Evolutionary conservation across 1,284 basidiomycete genomes (phyloP), one percentile per base, ranked within the genome.

Genomic region (Pseudozyma sp.): DNA sequence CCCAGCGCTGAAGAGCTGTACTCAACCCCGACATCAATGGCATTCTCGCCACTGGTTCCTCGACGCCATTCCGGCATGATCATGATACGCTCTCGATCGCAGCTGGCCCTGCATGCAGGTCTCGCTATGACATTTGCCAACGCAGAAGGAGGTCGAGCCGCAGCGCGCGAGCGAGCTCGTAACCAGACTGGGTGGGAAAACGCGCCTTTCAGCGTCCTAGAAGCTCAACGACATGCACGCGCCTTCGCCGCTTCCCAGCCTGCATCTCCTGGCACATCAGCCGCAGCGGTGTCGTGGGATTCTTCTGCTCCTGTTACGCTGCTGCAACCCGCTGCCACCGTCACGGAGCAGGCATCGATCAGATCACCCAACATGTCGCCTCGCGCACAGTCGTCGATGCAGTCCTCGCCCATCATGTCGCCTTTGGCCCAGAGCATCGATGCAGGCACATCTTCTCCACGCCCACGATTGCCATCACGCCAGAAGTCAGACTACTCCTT

Each of bases 181-280:
- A 68, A 77, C 62, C 62, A 68, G 51, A 73, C 62, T 0, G 64
- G 59, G 39, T 71, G 64, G 59, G 75, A 77, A 33, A 79, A 79
- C 30, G 77, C 77, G 1, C 77, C 77, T 3, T 79, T 79, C 63
- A 79, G 77, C 34, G 75, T 72, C 14, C 76, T 79, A 19, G 77
- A 79, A 46, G 75, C 72, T 24, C 62, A 64, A 55, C 47, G 68
- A 19, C 67, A 63, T 35, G 63, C 58, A 7, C 55, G 56, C 11
- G 56, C 54, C 55, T 56, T 54, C 19, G 64, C 68, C 19, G 61
- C 33, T 29, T 74, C 70, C 4, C 70, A 71, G 29, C 75, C 75
- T 17, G 57, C 64, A n/a, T 77, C 75, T 16, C 75, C 75, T 4
- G 55, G 68, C 8, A n/a, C 40, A 8, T 35, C 55, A 29, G 34